Base-by-base conservation (phyloP, 1,284 basidiomycete genomes). In the Sanghuangporus sanghuang region DNA sequence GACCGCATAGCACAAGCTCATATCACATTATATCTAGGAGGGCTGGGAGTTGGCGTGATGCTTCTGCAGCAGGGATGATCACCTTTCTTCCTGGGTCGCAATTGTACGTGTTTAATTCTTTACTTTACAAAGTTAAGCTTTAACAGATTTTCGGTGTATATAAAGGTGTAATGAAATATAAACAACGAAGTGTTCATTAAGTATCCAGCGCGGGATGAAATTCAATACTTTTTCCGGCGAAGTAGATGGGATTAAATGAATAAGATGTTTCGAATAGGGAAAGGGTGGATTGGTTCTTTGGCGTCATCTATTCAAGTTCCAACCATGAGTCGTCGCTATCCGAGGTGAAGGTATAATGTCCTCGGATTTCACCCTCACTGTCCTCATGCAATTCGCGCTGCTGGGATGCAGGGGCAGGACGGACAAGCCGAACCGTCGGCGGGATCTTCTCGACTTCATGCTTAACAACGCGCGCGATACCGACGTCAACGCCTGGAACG, bases 21-120 rank as follows among this genome's bases (percentile, higher is more conserved):
- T 62, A 63, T 71, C 18, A 64, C 68, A 21, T 61, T 71, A 61
- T 71, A 71, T 57, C 67, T 69, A n/a, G 66, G 67, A 36, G 69
- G 69, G 4, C 59, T 62, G 35, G 68, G 64, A 27, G 39, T 62
- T 16, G 64, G 60, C 16, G 60, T 65, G 6, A 62, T 57, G 36
- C 54, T 65, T 7, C 40, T 61, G 18, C 64, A 53, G 16, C 48
- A 65, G 55, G 44, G 44, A 16, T 46, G 44, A 46, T 46, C 16
- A 14, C 3, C 44, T 5, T 46, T 46, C 44, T 8, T 14, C 21
- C 21, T 18, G 9, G 1, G 44, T n/a, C 2, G 21, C 7, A 18
- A 14, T n/a, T n/a, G 44, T 46, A 18, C 16, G 44, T n/a, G 44
- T 46, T 7, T 7, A 46, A 14, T 12, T n/a, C 44, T 46, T 46